A percentile compares a stretch with the other conserved stretches of the same genome.
phyloP scores from a whole-genome alignment of 768 basidiomycete species.

The Gloeopeniophorella convolvens region DNA sequence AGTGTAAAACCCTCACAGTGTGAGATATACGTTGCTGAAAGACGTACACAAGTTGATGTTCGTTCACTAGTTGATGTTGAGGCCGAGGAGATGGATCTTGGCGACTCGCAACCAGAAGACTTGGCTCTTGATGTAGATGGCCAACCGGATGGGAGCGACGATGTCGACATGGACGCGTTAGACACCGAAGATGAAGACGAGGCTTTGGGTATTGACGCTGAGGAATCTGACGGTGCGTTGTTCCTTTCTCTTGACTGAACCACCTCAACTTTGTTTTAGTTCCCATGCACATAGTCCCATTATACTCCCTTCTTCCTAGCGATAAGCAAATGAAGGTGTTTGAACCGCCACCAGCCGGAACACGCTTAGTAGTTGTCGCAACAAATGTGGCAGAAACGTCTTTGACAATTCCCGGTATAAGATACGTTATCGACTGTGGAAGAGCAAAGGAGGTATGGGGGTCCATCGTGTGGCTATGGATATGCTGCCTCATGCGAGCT shows the following conservation, averaged over 20 bases:
- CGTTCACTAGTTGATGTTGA: constrained; percentile 57
- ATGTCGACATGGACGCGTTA: constrained; percentile 67
- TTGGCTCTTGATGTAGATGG: constrained; percentile 64
- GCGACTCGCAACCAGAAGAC: constrained; percentile 39
- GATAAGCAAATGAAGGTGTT: constrained; percentile 97
- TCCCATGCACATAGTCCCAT: constrained; percentile 90
- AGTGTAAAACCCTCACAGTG: constrained; percentile 44
- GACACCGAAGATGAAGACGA: constrained; percentile 66
- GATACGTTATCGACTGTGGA: constrained; percentile 96
- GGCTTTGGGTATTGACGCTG: constrained; percentile 52
- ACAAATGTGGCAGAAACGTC: constrained; percentile 98
- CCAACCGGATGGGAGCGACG: constrained; percentile 36
- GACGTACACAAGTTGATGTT: constrained; percentile 8
- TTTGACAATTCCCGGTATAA: constrained; percentile 92
- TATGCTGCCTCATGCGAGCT: constrained; percentile 4
- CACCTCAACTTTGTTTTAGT: constrained; percentile 35
- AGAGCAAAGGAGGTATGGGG: constrained; percentile 80
- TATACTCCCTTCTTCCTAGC: constrained; percentile 88
- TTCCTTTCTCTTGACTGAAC: constrained; percentile 1
- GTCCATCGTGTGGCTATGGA: not conserved
- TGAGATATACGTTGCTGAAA: constrained; percentile 20
- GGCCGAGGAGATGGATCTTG: constrained; percentile 75
- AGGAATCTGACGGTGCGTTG: constrained; percentile 58
- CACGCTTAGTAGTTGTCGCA: constrained; percentile 86
- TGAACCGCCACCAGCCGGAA: constrained; percentile 68